phyloP scores from a whole-genome alignment of 192 early-diverging fungal species.

The Irineochytrium annulatum region DNA sequence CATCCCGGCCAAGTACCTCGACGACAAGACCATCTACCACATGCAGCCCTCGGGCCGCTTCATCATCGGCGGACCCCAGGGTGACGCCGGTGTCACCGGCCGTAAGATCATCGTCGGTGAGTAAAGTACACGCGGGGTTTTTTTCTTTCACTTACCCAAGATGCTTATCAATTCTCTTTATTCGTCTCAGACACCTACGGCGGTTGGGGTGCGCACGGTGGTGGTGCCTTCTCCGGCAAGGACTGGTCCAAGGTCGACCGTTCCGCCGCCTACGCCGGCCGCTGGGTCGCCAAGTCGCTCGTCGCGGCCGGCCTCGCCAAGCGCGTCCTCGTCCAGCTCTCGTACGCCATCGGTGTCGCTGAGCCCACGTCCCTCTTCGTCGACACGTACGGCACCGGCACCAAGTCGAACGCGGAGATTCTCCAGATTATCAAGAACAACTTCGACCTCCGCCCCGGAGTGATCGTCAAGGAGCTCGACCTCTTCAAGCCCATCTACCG shows the following conservation, averaged over 20 bases:
- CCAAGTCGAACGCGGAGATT: slow-evolving; percentile 84
- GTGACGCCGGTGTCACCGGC: slow-evolving; percentile 98
- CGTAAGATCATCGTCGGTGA: slow-evolving; percentile 82
- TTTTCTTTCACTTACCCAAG: slow-evolving; percentile 28
- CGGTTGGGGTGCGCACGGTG: slow-evolving; percentile 92
- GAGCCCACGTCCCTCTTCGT: slow-evolving; percentile 96
- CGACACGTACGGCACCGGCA: slow-evolving; percentile 94
- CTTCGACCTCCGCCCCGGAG: slow-evolving; percentile 98
- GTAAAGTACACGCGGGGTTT: slow-evolving; percentile 13
- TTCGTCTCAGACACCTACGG: slow-evolving; percentile 71
- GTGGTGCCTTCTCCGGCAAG: slow-evolving; percentile 99
- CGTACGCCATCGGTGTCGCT: slow-evolving; percentile 97
- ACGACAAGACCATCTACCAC: slow-evolving; percentile 88
- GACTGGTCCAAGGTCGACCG: slow-evolving; percentile 99
- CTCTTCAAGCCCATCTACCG: slow-evolving; percentile 98
- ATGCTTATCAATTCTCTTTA: slow-evolving; percentile 38
- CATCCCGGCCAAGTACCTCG: slow-evolving; percentile 86
- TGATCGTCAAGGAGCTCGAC: slow-evolving; percentile 97
- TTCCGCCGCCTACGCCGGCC: slow-evolving; percentile 95
- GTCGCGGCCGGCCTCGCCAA: slow-evolving; percentile 90
- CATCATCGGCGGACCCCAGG: slow-evolving; percentile 99
- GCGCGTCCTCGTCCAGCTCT: slow-evolving; percentile 90
- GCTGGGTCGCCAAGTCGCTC: slow-evolving; percentile 98
- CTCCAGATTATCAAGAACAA: slow-evolving; percentile 94
- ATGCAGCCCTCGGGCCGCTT: slow-evolving; percentile 98